These are phyloP conservation scores for Acmispon strigosus DNA, from an alignment of 306 rosid species.

Conservation along the genomic window DNA sequence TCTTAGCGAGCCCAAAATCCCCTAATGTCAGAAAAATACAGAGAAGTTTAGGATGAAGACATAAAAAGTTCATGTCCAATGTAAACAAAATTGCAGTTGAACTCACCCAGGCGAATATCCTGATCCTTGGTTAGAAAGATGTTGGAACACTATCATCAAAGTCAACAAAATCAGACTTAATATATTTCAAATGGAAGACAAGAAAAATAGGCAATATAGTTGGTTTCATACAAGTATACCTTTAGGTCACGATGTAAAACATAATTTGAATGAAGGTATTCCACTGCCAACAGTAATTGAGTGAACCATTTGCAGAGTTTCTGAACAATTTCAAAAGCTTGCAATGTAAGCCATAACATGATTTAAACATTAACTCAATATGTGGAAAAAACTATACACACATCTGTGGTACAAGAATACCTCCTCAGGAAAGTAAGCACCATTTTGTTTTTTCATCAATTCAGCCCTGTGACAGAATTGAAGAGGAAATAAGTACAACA, in stretches of 20 bases:
- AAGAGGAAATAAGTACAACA: slow-evolving; percentile 6
- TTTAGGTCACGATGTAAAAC: slow-evolving; percentile 97
- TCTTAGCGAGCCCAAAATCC: slow-evolving; percentile 97
- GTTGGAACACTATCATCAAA: slow-evolving; percentile 80
- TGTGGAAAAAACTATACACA: not conserved
- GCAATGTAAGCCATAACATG: slow-evolving; percentile 20
- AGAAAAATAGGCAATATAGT: not conserved
- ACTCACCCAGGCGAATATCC: slow-evolving; percentile 93
- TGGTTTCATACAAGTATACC: slow-evolving; percentile 35
- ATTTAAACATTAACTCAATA: not conserved
- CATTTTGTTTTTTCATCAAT: slow-evolving; percentile 82
- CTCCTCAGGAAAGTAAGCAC: slow-evolving; percentile 90
- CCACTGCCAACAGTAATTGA: slow-evolving; percentile 88
- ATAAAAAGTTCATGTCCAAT: not conserved
- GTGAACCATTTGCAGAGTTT: slow-evolving; percentile 99
- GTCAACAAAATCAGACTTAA: slow-evolving; percentile 21
- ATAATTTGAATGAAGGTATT: slow-evolving; percentile 79
- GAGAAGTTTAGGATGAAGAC: slow-evolving; percentile 21
- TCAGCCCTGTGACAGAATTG: slow-evolving; percentile 65
- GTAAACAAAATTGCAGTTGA: slow-evolving; percentile 11
- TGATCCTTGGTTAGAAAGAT: slow-evolving; percentile 96
- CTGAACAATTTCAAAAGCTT: slow-evolving; percentile 45
- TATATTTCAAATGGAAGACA: not conserved
- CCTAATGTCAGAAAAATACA: slow-evolving; percentile 44
- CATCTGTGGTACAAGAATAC: slow-evolving; percentile 31